Evolutionary conservation across 441 rosid species (phyloP).

Genomic region (Breynia disticha): DNA sequence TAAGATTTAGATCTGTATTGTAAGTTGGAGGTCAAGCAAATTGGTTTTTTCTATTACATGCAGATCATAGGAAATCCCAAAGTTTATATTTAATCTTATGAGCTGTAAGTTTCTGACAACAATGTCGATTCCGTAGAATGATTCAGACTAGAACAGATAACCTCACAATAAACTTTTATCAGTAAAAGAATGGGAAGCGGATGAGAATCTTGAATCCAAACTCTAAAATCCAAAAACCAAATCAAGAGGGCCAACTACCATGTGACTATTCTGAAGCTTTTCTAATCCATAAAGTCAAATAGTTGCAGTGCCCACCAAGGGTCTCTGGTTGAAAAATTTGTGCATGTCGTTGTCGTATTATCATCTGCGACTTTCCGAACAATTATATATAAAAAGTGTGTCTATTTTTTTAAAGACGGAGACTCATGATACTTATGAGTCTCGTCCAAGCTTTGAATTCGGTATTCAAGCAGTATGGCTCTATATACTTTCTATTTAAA

Average conservation of each 20-base stretch:
- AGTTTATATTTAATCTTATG: slow-evolving; percentile 15
- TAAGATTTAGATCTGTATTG: slow-evolving; percentile 27
- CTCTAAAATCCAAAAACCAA: not conserved
- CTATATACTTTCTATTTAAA: no score
- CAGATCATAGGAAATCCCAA: slow-evolving; percentile 23
- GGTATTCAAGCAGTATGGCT: no score
- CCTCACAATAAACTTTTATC: not conserved
- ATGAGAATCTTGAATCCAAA: not conserved
- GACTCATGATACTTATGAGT: not conserved
- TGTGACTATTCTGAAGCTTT: not conserved
- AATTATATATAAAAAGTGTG: no score
- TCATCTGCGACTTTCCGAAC: no score
- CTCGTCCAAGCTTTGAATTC: no score
- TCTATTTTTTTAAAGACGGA: no score
- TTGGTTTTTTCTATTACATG: slow-evolving; percentile 6
- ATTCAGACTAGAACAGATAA: not conserved
- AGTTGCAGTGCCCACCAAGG: slow-evolving; percentile 2
- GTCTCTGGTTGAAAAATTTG: not conserved
- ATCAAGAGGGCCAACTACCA: slow-evolving; percentile 12
- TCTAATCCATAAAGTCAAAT: slow-evolving; percentile 11
- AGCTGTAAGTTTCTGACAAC: slow-evolving; percentile 22
- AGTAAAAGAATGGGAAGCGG: no score
- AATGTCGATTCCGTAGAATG: slow-evolving; percentile 14
- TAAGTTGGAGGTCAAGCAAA: slow-evolving; percentile 22
- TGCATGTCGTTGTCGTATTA: not conserved